Evolutionary conservation across 1,284 basidiomycete genomes (phyloP).

Genomic region (Microbotryomycetes sp.): DNA sequence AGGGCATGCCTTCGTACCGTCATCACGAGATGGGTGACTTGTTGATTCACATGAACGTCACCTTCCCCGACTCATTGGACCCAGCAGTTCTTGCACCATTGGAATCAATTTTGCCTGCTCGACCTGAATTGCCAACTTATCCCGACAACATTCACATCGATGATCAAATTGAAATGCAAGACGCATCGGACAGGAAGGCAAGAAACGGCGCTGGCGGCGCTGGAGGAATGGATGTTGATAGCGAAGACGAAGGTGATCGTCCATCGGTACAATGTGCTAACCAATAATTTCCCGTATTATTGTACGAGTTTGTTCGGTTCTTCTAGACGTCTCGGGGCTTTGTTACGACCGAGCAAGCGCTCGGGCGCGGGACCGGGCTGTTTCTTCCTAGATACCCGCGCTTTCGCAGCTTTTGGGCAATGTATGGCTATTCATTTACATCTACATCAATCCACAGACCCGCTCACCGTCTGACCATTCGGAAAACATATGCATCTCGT

Average conservation of each 20-base stretch:
- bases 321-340: too few species aligned
- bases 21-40: constrained; percentile 96
- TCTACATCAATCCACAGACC: too few species aligned
- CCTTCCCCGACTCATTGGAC: constrained; percentile 81
- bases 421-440: too few species aligned
- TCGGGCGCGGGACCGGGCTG: too few species aligned
- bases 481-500: too few species aligned
- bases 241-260: constrained; percentile 39
- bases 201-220: constrained; percentile 17
- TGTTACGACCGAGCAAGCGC: too few species aligned
- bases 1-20: constrained; percentile 97
- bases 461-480: too few species aligned
- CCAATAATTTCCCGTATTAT: background rate
- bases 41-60: constrained; percentile 78
- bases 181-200: constrained; percentile 57
- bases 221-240: constrained; percentile 35
- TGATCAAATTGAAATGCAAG: constrained; percentile 82
- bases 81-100: constrained; percentile 63
- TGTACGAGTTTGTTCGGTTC: too few species aligned
- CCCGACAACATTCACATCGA: constrained; percentile 57
- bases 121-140: constrained; percentile 63
- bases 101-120: constrained; percentile 79
- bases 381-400: too few species aligned
- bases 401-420: too few species aligned
- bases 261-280: constrained; percentile 48